phyloP scores from a whole-genome alignment of 352 stramenopile species.

The Chrysophaeum taylorii region DNA sequence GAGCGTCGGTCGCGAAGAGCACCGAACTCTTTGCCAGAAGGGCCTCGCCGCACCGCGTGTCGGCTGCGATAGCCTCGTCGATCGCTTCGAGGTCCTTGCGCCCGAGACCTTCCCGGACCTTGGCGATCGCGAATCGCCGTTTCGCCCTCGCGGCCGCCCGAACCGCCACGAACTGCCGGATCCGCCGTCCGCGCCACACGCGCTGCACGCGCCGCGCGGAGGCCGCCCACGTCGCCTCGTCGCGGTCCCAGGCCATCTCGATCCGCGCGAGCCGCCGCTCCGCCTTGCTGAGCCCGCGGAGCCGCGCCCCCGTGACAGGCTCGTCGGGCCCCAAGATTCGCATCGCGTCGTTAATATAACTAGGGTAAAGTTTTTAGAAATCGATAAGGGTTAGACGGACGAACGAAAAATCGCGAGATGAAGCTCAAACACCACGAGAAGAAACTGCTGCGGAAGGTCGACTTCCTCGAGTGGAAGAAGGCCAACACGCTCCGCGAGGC shows the following conservation, averaged over 20 bases:
- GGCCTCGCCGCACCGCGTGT: too few relatives aligned
- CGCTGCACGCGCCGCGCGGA: background rate
- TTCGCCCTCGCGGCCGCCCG: background rate
- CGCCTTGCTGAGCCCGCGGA: background rate
- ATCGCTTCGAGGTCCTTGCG: background rate
- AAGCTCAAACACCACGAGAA: conserved; percentile 64
- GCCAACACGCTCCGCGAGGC: conserved; percentile 97
- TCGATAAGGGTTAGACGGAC: too few relatives aligned
- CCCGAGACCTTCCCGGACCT: background rate
- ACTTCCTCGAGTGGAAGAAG: conserved; percentile 95
- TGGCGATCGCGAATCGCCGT: background rate
- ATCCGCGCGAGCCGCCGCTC: background rate
- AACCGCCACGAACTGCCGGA: background rate
- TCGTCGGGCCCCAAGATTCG: conserved; percentile 26
- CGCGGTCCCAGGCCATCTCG: background rate
- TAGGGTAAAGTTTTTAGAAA: too few relatives aligned
- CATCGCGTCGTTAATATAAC: conserved; percentile 27
- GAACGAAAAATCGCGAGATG: conserved; percentile 24
- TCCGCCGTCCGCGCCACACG: background rate
- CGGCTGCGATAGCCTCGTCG: too few relatives aligned
- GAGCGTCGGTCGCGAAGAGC: too few relatives aligned
- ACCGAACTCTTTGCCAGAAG: too few relatives aligned
- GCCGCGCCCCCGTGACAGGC: conserved; percentile 7
- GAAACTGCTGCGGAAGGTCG: conserved; percentile 98
- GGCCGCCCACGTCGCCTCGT: background rate